Evolutionary conservation across 805 yeast species (phyloP).

Genomic region (Ogataea neopini): DNA sequence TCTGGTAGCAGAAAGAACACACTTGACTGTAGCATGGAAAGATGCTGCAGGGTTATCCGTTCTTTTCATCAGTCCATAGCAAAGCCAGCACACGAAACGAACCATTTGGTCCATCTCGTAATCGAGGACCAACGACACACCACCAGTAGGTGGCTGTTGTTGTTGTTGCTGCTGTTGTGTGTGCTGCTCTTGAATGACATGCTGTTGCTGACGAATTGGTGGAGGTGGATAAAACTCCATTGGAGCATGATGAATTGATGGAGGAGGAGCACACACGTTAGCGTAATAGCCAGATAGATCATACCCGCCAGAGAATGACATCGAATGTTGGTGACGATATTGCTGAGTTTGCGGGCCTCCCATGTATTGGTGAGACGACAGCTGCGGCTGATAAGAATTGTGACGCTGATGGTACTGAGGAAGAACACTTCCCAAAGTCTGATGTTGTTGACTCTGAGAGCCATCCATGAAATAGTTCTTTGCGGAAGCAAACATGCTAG

Average conservation of each 20-base stretch:
- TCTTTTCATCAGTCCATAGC: slow-evolving; percentile 66
- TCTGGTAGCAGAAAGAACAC: slow-evolving; percentile 83
- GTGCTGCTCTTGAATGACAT: slow-evolving; percentile 15
- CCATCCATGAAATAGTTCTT: slow-evolving; percentile 11
- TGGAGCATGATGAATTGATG: slow-evolving; percentile 10
- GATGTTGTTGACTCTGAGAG: slow-evolving; percentile 2
- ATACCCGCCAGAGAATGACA: slow-evolving; percentile 23
- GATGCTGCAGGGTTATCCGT: slow-evolving; percentile 44
- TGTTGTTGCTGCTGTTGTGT: slow-evolving; percentile 26
- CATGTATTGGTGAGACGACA: slow-evolving; percentile 16
- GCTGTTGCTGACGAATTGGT: slow-evolving; percentile 12
- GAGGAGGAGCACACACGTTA: slow-evolving; percentile 10
- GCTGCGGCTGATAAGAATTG: slow-evolving; percentile 19
- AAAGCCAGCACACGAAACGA: slow-evolving; percentile 72
- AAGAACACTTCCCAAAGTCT: slow-evolving; percentile 14
- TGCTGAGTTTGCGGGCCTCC: slow-evolving; percentile 15
- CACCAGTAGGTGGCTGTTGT: slow-evolving; percentile 46
- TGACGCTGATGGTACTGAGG: slow-evolving; percentile 26
- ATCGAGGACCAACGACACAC: slow-evolving; percentile 75
- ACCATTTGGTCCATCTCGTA: slow-evolving; percentile 80
- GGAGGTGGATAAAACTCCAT: slow-evolving; percentile 15
- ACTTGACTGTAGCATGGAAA: slow-evolving; percentile 59
- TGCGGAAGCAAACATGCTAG: slow-evolving; percentile 15
- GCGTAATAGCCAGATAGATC: slow-evolving; percentile 17
- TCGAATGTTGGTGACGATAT: slow-evolving; percentile 23